Base-by-base conservation (phyloP, 805 yeast genomes). In the Starmera pachycereana region DNA sequence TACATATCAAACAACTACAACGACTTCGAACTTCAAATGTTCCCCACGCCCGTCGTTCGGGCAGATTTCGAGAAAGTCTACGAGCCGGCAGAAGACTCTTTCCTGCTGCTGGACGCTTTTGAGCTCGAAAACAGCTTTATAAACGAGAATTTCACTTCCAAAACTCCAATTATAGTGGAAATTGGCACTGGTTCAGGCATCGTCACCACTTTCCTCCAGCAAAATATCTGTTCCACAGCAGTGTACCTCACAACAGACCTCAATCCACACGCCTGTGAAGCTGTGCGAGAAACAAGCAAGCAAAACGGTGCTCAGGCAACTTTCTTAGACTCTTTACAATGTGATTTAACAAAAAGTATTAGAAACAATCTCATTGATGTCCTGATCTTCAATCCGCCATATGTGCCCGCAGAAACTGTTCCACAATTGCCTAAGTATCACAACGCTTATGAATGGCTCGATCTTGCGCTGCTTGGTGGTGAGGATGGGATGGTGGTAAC, bases 81-180 rank as follows among this genome's bases (percentile, higher is more conserved):
- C 57, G 98, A 92, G 54, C 97, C 98, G 0, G 75, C 95, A 0
- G 98, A 92, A 52, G 98, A 92, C 63, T 76, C 95, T 8, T 92
- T 81, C 54, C 72, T 90, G 9, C 65, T 92, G 9, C 60, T 92
- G 35, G 98, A 92, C 56, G 68, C 81, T 12, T 66, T 92, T 36
- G 97, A 92, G 52, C 57, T 65, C 33, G 81, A 84, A 38, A 57
- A 54, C 36, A 49, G 45, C 2, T 66, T 49, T 31, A 52, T 79
- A 18, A 35, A 45, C 10, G 35, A 44, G 10, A 50, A 47, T n/a
- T 69, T 61, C 41, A 31, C 45, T 1, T 38, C 50, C 18, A 43
- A 43, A 14, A 33, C 56, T 1, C 84, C 92, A 0, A 33, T 85
- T 0, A 80, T 85, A 1, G 69, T 81, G 8, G 98, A 92, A 52